Evolutionary conservation across 108 stramenopile species (phyloP), one percentile per base, ranked within the genome.

Genomic region (Pseudonitzschia multiseries): DNA sequence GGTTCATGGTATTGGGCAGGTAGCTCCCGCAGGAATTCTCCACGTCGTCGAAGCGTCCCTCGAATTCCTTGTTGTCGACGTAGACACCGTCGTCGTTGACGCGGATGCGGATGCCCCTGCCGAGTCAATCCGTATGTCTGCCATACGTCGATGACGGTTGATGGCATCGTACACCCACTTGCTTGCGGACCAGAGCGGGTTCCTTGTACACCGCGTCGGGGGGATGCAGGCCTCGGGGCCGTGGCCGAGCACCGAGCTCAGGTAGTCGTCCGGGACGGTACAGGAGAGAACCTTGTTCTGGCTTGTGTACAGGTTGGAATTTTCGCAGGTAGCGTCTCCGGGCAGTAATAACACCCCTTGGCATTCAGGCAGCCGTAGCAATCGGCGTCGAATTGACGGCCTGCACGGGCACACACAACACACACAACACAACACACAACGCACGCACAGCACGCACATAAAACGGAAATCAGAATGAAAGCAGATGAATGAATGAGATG

Each of bases 61-160:
- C 40, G 54, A 82, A 78, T 61, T 82, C 81, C 27, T 63, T 52
- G 70, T 82, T 77, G 8, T 13, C 4, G 4, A 59, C 48, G 20
- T 82, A 76, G 28, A 78, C 72, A 2, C 81, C 81, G 63, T 73
- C 53, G 70, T 82, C 81, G 71, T 82, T 82, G 73, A 82, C 54
- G 28, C 81, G 68, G 13, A 82, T 64, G 8, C 48, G 33, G 12
- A 82, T 48, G 21, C 81, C 81, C 4, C 50, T 68, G 8, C 81
- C 81, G 0, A n/a, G 12, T 46, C 24, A 68, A 24, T 14, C 70
- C 70, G 24, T 71, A 52, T 31, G 70, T 53, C 44, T 69, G 44
- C 81, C 81, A 82, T 1, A 78, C 81, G 4, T 57, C 44, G 32
- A 57, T 41, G 0, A 82, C 48, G 29, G n/a, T 74, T 68, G 33